A percentile compares a stretch with the other conserved stretches of the same genome.
These are phyloP conservation scores for Mycena galericulata DNA, from an alignment of 768 basidiomycete genomes.

Conservation along the genomic window DNA sequence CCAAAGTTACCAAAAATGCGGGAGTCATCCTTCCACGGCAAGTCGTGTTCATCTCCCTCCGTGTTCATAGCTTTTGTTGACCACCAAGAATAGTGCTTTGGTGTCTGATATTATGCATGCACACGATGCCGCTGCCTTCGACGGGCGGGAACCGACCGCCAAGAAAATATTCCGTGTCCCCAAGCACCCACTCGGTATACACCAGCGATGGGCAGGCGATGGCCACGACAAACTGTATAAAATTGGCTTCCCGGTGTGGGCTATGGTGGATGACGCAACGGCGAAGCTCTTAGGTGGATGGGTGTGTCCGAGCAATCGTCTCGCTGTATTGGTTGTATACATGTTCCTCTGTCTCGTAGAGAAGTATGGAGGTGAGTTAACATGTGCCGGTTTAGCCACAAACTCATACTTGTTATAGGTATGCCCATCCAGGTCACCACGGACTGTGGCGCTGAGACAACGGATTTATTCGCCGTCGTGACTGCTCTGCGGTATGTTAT, in stretches of 20 bases:
- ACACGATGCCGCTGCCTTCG: conserved; percentile 18
- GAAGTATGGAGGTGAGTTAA: conserved; percentile 34
- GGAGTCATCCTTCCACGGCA: too few species aligned
- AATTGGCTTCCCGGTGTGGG: conserved; percentile 41
- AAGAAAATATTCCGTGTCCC: conserved; percentile 37
- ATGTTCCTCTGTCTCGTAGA: conserved; percentile 39
- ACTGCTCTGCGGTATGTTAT: conserved; percentile 42
- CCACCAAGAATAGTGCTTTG: too few species aligned
- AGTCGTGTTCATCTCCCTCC: too few species aligned
- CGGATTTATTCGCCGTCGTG: conserved; percentile 40
- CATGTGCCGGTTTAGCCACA: conserved; percentile 1
- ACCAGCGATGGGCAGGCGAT: conserved; percentile 47
- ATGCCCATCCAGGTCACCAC: conserved; percentile 40
- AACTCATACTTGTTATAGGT: conserved; percentile 29
- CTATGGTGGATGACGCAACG: conserved; percentile 36
- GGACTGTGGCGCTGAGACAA: conserved; percentile 48
- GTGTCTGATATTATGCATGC: conserved; percentile 19
- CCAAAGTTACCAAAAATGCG: too few species aligned
- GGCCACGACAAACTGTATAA: conserved; percentile 50
- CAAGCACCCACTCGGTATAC: conserved; percentile 40
- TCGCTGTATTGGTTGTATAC: conserved; percentile 36
- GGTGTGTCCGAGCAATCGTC: conserved; percentile 46
- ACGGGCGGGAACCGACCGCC: conserved; percentile 19
- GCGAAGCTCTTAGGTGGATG: conserved; percentile 35
- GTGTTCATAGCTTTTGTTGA: too few species aligned